Evolutionary conservation across 2,329 filamentous ascomycete genomes (phyloP).

Genomic region (Aspergillus sp.): DNA sequence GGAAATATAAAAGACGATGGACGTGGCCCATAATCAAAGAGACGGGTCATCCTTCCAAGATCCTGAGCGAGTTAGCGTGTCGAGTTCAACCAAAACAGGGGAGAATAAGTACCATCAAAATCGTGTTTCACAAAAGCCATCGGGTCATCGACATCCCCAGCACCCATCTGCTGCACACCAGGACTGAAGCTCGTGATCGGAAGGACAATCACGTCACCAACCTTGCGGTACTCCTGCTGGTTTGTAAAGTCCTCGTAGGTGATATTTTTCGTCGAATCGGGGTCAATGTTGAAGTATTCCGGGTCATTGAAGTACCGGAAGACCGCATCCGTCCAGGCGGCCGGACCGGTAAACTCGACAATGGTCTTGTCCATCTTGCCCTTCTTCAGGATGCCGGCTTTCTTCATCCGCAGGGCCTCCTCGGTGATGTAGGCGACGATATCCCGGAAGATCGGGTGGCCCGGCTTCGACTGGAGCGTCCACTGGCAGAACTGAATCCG

Average conservation of each 20-base stretch:
- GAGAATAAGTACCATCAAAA: constrained; percentile 70
- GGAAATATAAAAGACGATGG: neutral
- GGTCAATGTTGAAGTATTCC: constrained; percentile 77
- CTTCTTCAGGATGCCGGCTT: constrained; percentile 60
- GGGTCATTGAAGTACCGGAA: constrained; percentile 93
- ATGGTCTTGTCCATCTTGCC: constrained; percentile 69
- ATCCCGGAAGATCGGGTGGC: constrained; percentile 86
- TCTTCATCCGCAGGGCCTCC: constrained; percentile 73
- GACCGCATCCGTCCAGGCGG: constrained; percentile 87
- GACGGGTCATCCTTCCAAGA: constrained; percentile 38
- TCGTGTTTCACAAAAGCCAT: constrained; percentile 98
- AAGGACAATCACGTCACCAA: constrained; percentile 89
- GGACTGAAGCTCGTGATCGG: constrained; percentile 98
- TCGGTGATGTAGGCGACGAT: constrained; percentile 83
- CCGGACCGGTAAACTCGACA: constrained; percentile 92
- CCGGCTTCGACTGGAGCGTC: constrained; percentile 95
- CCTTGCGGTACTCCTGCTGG: constrained; percentile 77
- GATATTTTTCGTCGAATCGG: constrained; percentile 67
- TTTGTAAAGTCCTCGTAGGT: constrained; percentile 87
- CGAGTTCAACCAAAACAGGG: neutral
- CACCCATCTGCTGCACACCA: constrained; percentile 89
- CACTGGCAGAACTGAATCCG: constrained; percentile 98
- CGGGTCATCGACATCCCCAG: constrained; percentile 81
- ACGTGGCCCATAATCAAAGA: constrained; percentile 17
- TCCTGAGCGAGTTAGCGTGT: constrained; percentile 24